Conservation (phyloP, 805 yeast species). For the Candida xiaguanensis region DNA sequence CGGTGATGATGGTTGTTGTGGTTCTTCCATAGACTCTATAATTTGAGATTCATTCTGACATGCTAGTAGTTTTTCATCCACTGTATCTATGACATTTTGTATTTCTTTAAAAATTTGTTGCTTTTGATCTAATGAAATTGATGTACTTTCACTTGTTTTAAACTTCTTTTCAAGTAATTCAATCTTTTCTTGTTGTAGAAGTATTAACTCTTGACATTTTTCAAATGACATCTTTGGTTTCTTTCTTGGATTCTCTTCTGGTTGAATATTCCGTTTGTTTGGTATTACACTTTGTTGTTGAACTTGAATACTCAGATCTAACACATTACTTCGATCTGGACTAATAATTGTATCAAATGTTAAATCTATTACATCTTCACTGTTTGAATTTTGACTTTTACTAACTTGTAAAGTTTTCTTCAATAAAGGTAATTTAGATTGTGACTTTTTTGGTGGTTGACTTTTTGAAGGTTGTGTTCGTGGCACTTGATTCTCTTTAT, state of each 20-base stretch:
- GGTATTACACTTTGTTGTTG: background rate
- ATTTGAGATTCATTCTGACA: background rate
- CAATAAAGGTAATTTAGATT: background rate
- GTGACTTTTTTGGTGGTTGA: background rate
- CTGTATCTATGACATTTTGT: constrained; percentile 10
- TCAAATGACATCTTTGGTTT: background rate
- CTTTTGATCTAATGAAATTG: constrained; percentile 36
- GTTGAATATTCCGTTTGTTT: background rate
- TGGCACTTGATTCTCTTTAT: background rate
- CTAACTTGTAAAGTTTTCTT: background rate
- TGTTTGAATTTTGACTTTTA: background rate
- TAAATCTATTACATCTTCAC: constrained; percentile 2
- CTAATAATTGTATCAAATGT: background rate
- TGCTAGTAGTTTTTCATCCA: constrained; percentile 12
- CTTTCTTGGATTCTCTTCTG: background rate
- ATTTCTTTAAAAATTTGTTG: constrained; percentile 14
- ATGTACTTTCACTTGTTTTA: constrained; percentile 31
- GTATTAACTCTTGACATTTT: constrained; percentile 4
- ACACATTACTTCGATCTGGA: background rate
- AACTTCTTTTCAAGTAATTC: constrained; percentile 26
- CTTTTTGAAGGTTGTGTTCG: background rate
- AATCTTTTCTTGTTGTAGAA: constrained; percentile 20
- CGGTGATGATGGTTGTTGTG: background rate
- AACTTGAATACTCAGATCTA: background rate
- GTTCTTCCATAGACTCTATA: background rate